Percentiles rank a stretch among this genome's conserved stretches.
Conservation (phyloP, 108 stramenopile genomes). For the Pseudonitzschia delicatissima region DNA sequence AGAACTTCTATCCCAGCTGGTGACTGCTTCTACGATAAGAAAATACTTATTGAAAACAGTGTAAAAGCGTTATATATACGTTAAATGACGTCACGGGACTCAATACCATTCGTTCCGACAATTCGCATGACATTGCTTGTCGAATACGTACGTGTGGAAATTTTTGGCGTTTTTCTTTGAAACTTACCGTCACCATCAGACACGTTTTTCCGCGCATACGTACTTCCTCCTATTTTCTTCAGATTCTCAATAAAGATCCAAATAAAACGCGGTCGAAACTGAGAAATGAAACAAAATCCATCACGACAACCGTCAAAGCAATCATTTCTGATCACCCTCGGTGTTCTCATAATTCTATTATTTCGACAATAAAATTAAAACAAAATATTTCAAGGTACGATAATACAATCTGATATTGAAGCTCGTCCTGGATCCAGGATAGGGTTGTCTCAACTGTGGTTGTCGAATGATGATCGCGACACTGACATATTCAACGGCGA, state of each 20-base stretch:
- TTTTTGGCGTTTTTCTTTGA: not conserved
- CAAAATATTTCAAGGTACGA: not conserved
- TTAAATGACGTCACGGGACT: not conserved
- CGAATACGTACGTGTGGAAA: conserved; percentile 1
- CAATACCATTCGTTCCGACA: no score
- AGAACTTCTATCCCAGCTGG: no score
- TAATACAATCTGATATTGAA: not conserved
- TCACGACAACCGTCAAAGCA: no score
- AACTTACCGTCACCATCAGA: not conserved
- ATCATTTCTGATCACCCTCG: no score
- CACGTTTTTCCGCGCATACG: conserved; percentile 7
- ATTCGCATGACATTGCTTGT: no score
- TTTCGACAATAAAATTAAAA: not conserved
- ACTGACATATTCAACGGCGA: not conserved
- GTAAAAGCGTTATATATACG: conserved; percentile 2
- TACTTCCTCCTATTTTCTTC: not conserved
- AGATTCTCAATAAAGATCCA: not conserved
- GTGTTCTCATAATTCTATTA: not conserved
- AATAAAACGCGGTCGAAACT: not conserved
- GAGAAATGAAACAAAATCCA: not conserved
- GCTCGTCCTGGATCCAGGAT: not conserved
- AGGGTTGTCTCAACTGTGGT: not conserved
- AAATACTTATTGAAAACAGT: no score
- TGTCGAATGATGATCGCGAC: not conserved
- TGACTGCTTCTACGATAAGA: no score